Percentiles rank a stretch among this genome's conserved stretches.
These are phyloP conservation scores for Leccinum fallax DNA, from an alignment of 1,284 basidiomycete species.

Conservation along the genomic window DNA sequence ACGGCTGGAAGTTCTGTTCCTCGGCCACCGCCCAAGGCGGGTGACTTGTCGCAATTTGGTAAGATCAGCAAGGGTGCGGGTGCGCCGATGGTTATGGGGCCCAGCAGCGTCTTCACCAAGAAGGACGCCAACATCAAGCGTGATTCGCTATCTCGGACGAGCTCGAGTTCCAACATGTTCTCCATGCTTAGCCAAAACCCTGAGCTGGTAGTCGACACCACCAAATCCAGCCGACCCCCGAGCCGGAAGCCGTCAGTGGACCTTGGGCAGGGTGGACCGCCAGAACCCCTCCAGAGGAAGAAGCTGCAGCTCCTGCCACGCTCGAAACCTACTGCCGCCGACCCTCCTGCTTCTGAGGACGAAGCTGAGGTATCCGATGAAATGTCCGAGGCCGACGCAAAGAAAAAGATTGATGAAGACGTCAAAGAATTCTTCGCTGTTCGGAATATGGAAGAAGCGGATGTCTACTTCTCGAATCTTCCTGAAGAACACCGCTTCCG, in stretches of 20 bases:
- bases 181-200: slow-evolving; percentile 68
- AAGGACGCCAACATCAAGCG: slow-evolving; percentile 61
- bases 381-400: slow-evolving; percentile 73
- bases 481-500: slow-evolving; percentile 61
- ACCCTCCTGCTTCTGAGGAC: slow-evolving; percentile 54
- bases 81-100: slow-evolving; percentile 70
- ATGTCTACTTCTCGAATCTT: slow-evolving; percentile 78
- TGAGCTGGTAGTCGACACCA: slow-evolving; percentile 52
- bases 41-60: slow-evolving; percentile 87
- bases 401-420: slow-evolving; percentile 81
- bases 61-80: slow-evolving; percentile 69
- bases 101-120: slow-evolving; percentile 78
- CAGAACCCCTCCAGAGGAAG: slow-evolving; percentile 61
- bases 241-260: slow-evolving; percentile 55
- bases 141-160: slow-evolving; percentile 75
- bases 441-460: slow-evolving; percentile 83
- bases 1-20: slow-evolving; percentile 64
- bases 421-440: slow-evolving; percentile 76
- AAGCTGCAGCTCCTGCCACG: slow-evolving; percentile 65
- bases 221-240: slow-evolving; percentile 51
- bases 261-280: slow-evolving; percentile 32
- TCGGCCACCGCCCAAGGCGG: slow-evolving; percentile 74
- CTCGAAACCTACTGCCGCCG: slow-evolving; percentile 40
- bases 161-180: slow-evolving; percentile 88
- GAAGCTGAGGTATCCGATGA: slow-evolving; percentile 49